A percentile compares a stretch with the other conserved stretches of the same genome.
These are phyloP conservation scores for Xylaria flabelliformis DNA, from an alignment of 495 filamentous ascomycete species.

Conservation along the genomic window DNA sequence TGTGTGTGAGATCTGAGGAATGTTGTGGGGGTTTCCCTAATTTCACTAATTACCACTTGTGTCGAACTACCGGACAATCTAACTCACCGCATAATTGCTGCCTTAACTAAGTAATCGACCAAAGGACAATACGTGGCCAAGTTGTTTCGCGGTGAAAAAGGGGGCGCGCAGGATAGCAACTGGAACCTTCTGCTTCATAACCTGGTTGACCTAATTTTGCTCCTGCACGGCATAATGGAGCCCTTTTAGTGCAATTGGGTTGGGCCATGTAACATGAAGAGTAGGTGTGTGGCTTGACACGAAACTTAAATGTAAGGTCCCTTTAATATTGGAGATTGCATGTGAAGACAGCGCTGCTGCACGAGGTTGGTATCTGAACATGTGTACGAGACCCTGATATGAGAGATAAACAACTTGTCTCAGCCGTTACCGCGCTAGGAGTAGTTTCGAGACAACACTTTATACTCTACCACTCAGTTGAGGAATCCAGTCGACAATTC, in stretches of 20 bases:
- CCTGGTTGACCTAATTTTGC: not conserved
- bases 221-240: not conserved
- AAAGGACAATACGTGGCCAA: not conserved
- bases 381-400: constrained; percentile 8
- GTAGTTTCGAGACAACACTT: not conserved
- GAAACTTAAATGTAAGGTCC: not conserved
- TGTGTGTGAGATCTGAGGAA: constrained; percentile 7
- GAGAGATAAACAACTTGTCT: constrained; percentile 5
- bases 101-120: not conserved
- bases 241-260: not conserved
- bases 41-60: constrained; percentile 9
- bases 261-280: not conserved
- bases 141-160: not conserved
- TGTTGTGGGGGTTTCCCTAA: not conserved
- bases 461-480: not conserved
- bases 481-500: no score
- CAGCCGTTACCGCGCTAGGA: not conserved
- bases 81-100: constrained; percentile 7
- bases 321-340: constrained; percentile 2
- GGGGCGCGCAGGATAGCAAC: not conserved
- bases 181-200: not conserved
- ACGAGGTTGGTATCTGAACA: not conserved
- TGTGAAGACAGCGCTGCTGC: not conserved
- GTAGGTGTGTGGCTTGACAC: not conserved
- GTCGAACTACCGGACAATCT: not conserved